Evolutionary conservation across 805 yeast species (phyloP).

Genomic region (Cyberlindnera mississippiensis): DNA sequence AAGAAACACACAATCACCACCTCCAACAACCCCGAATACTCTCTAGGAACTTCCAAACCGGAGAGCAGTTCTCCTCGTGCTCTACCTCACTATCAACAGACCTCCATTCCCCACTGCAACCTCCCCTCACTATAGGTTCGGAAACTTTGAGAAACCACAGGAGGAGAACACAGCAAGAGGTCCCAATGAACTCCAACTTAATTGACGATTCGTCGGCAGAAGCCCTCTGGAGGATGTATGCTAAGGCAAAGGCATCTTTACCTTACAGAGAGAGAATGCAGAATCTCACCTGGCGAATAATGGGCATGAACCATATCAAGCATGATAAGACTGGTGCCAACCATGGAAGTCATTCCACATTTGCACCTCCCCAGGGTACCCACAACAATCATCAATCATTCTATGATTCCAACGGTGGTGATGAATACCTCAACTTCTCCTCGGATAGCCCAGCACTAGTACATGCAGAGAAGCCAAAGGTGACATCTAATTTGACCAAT

Average conservation of each 20-base stretch:
- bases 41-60: not conserved
- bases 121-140: too few species aligned
- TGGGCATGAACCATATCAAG: conserved; percentile 45
- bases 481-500: conserved; percentile 26
- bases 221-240: conserved; percentile 77
- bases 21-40: not conserved
- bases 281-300: conserved; percentile 84
- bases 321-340: not conserved
- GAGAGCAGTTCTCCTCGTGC: not conserved
- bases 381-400: not conserved
- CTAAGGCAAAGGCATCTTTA: conserved; percentile 65
- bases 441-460: conserved; percentile 8
- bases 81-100: not conserved
- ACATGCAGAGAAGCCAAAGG: conserved; percentile 9
- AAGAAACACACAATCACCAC: not conserved
- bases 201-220: conserved; percentile 42
- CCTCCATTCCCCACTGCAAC: too few species aligned
- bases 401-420: conserved; percentile 12
- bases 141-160: not conserved
- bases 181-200: not conserved
- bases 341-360: not conserved
- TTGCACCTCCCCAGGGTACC: not conserved
- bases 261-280: conserved; percentile 78
- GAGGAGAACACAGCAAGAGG: not conserved
- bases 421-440: conserved; percentile 23